These are phyloP conservation scores for Neofusicoccum laricinum DNA, from an alignment of 2,329 filamentous ascomycete species.

Conservation along the genomic window DNA sequence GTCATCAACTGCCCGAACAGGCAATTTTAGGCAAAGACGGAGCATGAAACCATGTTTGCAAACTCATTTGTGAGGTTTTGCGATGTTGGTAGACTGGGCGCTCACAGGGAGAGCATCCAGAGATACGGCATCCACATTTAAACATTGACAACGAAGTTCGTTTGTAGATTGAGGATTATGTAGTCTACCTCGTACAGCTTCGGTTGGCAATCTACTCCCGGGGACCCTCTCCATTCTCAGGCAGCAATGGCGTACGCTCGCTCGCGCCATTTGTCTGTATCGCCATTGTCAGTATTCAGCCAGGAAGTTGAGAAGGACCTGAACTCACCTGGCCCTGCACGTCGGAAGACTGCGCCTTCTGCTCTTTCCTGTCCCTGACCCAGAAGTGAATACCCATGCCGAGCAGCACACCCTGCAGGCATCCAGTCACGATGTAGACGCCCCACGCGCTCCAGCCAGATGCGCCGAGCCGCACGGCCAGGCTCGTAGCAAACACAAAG, in stretches of 20 bases:
- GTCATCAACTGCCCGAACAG: too few relatives aligned
- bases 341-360: neutral
- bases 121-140: too few relatives aligned
- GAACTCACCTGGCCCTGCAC: neutral
- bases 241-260: neutral
- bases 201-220: neutral
- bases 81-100: too few relatives aligned
- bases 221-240: neutral
- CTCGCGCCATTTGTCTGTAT: neutral
- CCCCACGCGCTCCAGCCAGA: constrained; percentile 96
- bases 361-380: constrained; percentile 42
- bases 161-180: too few relatives aligned
- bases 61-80: too few relatives aligned
- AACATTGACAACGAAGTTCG: too few relatives aligned
- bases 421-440: constrained; percentile 81
- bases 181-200: too few relatives aligned
- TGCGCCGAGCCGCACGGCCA: constrained; percentile 74
- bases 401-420: constrained; percentile 78
- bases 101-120: too few relatives aligned
- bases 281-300: neutral
- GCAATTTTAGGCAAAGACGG: too few relatives aligned
- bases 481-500: constrained; percentile 81
- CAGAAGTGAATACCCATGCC: constrained; percentile 78
- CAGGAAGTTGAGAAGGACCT: too few relatives aligned
- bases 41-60: too few relatives aligned